Base-by-base conservation (phyloP, 495 filamentous ascomycete genomes). In the Aspergillus bridgeri region DNA sequence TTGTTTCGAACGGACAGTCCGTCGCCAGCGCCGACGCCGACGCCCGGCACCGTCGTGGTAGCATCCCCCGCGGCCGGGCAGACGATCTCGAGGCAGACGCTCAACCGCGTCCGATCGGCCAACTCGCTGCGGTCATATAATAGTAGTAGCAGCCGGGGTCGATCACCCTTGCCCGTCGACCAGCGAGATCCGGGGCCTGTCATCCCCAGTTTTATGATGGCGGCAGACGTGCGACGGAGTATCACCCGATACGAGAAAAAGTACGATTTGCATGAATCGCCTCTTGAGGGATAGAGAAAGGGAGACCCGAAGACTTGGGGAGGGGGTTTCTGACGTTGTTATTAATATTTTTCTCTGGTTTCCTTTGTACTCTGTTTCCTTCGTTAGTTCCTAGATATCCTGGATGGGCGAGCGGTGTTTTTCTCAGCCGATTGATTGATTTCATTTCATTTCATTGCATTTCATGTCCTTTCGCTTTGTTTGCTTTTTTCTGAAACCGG, bases 1-100 rank as follows among this genome's bases (percentile, higher is more conserved):
- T 80, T 96, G 11, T 94, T 96, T 72, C 83, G 91, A 53, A 85
- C 86, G 1, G 86, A 85, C 60, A 90, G 85, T 45, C 87, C 89
- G 0, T 82, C 78, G 0, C 88, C 88, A 9, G 87, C 88, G 13
- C 86, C 89, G 0, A 79, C 81, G 6, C 80, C 82, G 0, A 86
- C 85, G 0, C 81, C 86, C 0, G 87, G 86, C 0, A 95, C 89
- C 0, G 75, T 85, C 20, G 84, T 95, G 38, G 79, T 82, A 6
- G 90, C 88, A 8, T 83, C 86, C 1, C 89, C 89, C 2, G 80
- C 84, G 24, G 86, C 86, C 0, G 89, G 87, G 0, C 82, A 86
- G 65, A 75, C 84, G 15, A 85, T 92, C 17, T 80, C 83, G 8
- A 78, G 84, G 29, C 76, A 78, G 49, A 76, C 81, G 0, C 72